Evolutionary conservation across 2,329 filamentous ascomycete genomes (phyloP), one percentile per base, ranked within the genome.

Genomic region (Aspergillus spinulosporus): DNA sequence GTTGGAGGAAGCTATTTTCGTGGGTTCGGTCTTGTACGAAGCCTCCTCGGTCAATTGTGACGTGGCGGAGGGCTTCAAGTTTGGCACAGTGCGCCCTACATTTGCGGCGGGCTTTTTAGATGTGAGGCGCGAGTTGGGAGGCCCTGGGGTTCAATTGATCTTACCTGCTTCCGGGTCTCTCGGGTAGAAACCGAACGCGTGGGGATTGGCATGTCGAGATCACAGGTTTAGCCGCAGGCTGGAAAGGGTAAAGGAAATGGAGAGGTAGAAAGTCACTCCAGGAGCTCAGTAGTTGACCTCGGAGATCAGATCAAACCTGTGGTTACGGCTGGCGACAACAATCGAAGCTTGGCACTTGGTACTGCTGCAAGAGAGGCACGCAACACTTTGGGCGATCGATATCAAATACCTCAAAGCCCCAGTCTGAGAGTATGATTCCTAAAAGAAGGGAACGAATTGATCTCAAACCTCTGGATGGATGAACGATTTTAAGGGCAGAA

Each of bases 131-230:
- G 58, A 49, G 28, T 11, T 43, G 46, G 49, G 40, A 51, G 26
- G 9, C 11, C 9, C 4, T 21, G 21, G 34, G 11, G 43, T 39
- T 59, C 49, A 51, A 50, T 59, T 59, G 56, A 54, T 48, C 66
- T 67, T 42, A 67, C 70, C 59, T 69, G 65, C 59, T 68, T 66
- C 58, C 66, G 67, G 45, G 70, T 67, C 34, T 73, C 72, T 37
- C 71, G 70, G 45, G 72, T 61, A 15, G 71, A 73, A 49, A 62
- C 55, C 11, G 72, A 72, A 28, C 72, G 72, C 34, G 72, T 74
- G 14, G 73, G 73, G 42, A 75, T 74, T 45, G 73, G 71, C 73
- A 76, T 75, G 49, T n/a, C 21, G 21, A 21, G 21, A 21, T 21
- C 21, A 21, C 21, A 21, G 21, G 21, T 21, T 21, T 21, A 21